Base-by-base conservation (phyloP, 176 grass and related monocot genomes). In the Chrysopogon serrulatus region DNA sequence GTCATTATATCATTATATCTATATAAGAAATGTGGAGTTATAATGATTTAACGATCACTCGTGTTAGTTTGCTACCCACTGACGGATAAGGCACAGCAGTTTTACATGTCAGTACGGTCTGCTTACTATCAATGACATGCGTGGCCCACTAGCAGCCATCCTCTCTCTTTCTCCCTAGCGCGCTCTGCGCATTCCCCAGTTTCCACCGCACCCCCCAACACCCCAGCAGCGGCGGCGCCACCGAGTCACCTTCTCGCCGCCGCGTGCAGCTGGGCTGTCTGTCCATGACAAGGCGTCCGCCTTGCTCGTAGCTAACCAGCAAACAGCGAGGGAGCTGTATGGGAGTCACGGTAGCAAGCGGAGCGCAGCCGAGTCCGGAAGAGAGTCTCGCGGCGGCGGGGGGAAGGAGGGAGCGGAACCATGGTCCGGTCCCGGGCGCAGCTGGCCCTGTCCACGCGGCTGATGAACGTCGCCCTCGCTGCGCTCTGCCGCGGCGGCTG, bases 381-480 rank as follows among this genome's bases (percentile, higher is more conserved):
- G 67, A 65, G 30, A 79, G 57, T 53, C 44, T 66, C 67, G 45
- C 81, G 76, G 47, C 67, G 39, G 49, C 61, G 69, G 30, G 67
- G 84, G 12, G 67, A 60, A 66, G 67, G 77, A 4, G 40, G 62
- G 43, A 3, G 78, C 32, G 32, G 78, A 83, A 34, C 67, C 30
- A 90, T 87, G 88, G 47, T 34, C 61, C 68, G 84, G 48, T 32
- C 54, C 39, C 80, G 80, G 67, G 41, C 60, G 74, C 83, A 40
- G 48, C 49, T 53, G 80, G 36, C 19, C 37, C 84, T 86, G 14
- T 92, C 93, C 7, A 92, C 91, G 32, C 84, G 85, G 59, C 75
- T 95, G 69, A 32, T 95, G 74, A 98, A 96, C 84, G 28, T 98
- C 36, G 88, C 78, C 79, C 82, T 98, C 48, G 87, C 91, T 40